A percentile compares a stretch with the other conserved stretches of the same genome.
Conservation (phyloP, 2,329 filamentous ascomycete species). For the Fusarium clavum region DNA sequence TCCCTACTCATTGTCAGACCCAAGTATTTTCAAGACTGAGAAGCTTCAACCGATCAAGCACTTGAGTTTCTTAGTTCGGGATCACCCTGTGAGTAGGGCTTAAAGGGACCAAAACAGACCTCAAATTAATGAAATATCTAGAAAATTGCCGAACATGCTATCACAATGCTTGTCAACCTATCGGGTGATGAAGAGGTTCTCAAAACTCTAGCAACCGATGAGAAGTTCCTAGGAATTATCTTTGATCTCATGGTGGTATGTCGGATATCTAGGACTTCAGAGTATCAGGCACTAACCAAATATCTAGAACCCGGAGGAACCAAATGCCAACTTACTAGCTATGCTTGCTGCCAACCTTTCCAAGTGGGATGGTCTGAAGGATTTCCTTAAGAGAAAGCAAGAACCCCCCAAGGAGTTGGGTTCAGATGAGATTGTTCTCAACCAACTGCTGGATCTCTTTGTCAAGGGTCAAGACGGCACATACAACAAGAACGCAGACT, state of each 20-base stretch:
- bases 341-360: constrained; percentile 95
- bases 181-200: constrained; percentile 82
- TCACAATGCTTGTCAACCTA: constrained; percentile 90
- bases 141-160: constrained; percentile 91
- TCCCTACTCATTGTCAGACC: constrained; percentile 80
- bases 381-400: constrained; percentile 76
- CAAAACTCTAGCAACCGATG: constrained; percentile 78
- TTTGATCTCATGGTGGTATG: constrained; percentile 79
- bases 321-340: constrained; percentile 83
- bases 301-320: constrained; percentile 75
- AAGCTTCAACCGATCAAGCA: constrained; percentile 84
- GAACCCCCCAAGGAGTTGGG: constrained; percentile 75
- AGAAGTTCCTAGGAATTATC: constrained; percentile 81
- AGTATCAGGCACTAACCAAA: constrained; percentile 6
- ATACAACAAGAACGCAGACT: constrained; percentile 88
- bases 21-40: constrained; percentile 84
- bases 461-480: constrained; percentile 87
- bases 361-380: constrained; percentile 80
- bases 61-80: constrained; percentile 85
- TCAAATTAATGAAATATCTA: constrained; percentile 52
- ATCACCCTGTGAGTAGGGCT: constrained; percentile 74
- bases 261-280: constrained; percentile 31
- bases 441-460: constrained; percentile 95
- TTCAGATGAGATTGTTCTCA: constrained; percentile 79
- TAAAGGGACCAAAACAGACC: too few relatives aligned